Evolutionary conservation across 306 rosid species (phyloP).

Genomic region (Erythrophleum fordii): DNA sequence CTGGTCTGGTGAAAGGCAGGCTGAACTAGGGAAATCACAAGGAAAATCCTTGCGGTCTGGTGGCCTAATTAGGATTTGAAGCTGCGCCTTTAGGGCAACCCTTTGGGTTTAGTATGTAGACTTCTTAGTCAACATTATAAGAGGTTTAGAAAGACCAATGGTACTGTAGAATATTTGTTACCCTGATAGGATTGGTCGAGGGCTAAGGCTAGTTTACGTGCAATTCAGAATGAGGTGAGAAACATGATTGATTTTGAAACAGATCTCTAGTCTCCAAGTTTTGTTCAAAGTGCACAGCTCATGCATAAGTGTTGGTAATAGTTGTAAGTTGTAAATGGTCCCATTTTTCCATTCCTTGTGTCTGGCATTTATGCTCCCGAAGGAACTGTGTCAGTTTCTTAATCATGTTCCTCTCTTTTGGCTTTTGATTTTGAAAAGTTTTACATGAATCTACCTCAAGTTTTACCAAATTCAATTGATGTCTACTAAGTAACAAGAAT

Average conservation of each 20-base stretch:
- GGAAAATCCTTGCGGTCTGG: neutral
- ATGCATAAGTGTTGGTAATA: too few species aligned
- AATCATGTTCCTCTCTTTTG: neutral
- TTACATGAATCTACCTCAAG: neutral
- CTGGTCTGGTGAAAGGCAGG: neutral
- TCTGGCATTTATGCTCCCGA: slow-evolving; percentile 4
- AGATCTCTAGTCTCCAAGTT: neutral
- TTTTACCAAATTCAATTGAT: slow-evolving; percentile 6
- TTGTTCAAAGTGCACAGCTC: too few species aligned
- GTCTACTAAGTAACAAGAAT: neutral
- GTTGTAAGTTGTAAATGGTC: neutral
- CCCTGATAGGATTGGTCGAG: too few species aligned
- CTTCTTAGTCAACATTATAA: too few species aligned
- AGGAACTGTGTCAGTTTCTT: slow-evolving; percentile 12
- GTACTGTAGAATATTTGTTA: too few species aligned
- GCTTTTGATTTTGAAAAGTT: slow-evolving; percentile 9
- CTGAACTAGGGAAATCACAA: neutral
- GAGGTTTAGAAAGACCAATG: too few species aligned
- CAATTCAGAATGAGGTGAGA: too few species aligned
- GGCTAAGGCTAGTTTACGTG: too few species aligned
- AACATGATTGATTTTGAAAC: neutral
- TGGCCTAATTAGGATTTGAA: neutral
- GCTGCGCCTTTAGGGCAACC: neutral
- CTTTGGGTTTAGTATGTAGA: too few species aligned
- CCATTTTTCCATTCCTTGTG: neutral